Evolutionary conservation across 2,329 filamentous ascomycete species (phyloP), one percentile per base, ranked within the genome.

Genomic region (Aureobasidium subglaciale): DNA sequence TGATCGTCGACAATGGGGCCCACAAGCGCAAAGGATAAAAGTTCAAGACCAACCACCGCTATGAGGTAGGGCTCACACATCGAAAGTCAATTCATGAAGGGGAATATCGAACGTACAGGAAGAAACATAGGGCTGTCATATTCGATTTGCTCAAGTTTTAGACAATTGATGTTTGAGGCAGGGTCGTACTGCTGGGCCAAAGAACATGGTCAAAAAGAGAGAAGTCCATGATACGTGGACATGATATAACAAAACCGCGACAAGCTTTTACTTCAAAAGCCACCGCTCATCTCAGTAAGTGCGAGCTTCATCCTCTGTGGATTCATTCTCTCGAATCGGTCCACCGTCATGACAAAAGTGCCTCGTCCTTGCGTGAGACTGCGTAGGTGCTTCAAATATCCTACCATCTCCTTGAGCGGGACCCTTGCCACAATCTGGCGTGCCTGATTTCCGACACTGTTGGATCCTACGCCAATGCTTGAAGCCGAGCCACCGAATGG

Each of bases 371-470:
- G 88, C 3, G 92, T 99, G 75, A 96, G 79, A 71, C 89, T 91
- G 52, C 93, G 78, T 60, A 99, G 72, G 67, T 95, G 88, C 68
- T 90, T 89, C 63, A 97, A 77, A 70, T 97, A 99, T 38, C 92
- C 88, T 32, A 97, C 85, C 89, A 97, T 96, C 71, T 97, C 92
- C 72, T 93, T 95, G 64, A 97, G 77, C 29, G 93, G 93, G 25
- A 97, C 92, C 64, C 88, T 84, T 20, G 91, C 93, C 10, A 86
- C 84, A 62, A 99, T 89, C 57, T 83, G 81, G 29, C 64, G 61
- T 56, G 59, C 62, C 40, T 78, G 70, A 63, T 69, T 63, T 43
- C 63, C 58, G 15, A 50, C 52, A 24, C 59, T 64, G 9, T 59
- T 30, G 62, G 37, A 52, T 3, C 64, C 60, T 32, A 35, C 20